These are phyloP conservation scores for Raddia guianensis DNA, from an alignment of 176 grass and related monocot genomes.

Conservation along the genomic window DNA sequence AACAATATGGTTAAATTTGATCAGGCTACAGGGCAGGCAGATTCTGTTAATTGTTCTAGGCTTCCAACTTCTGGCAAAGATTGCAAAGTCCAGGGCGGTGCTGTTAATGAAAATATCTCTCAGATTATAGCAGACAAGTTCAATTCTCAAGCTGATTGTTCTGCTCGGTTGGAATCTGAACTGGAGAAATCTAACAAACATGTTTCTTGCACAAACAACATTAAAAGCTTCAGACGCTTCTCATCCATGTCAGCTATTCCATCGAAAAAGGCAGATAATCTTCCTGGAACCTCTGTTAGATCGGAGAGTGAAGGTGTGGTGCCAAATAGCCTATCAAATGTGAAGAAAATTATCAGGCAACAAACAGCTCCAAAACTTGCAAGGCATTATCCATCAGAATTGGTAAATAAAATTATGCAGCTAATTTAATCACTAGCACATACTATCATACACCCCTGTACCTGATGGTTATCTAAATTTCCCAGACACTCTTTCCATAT, in stretches of 20 bases:
- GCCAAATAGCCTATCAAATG: conserved; percentile 37
- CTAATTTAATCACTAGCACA: conserved; percentile 32
- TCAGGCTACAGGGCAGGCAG: conserved; percentile 5
- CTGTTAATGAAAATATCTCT: conserved; percentile 20
- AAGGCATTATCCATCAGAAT: conserved; percentile 64
- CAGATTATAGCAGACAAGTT: background rate
- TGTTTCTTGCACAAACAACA: conserved; percentile 10
- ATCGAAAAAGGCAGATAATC: conserved; percentile 47
- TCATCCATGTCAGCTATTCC: conserved; percentile 41
- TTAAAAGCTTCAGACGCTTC: conserved; percentile 35
- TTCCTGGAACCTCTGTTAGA: conserved; percentile 33
- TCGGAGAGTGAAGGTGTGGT: conserved; percentile 39
- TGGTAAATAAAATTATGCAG: conserved; percentile 50
- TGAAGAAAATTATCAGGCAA: conserved; percentile 58
- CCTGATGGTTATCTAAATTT: conserved; percentile 37
- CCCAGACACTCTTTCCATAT: conserved; percentile 73
- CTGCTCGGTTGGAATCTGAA: conserved; percentile 33
- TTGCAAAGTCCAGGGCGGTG: conserved; percentile 15
- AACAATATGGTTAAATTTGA: background rate
- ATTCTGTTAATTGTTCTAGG: conserved; percentile 37
- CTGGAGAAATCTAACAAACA: conserved; percentile 35
- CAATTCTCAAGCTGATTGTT: conserved; percentile 26
- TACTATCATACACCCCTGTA: conserved; percentile 25
- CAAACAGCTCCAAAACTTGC: conserved; percentile 48
- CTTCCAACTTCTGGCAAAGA: conserved; percentile 19